phyloP scores from a whole-genome alignment of 2,329 filamentous ascomycete genomes.

The Periconia digitata region DNA sequence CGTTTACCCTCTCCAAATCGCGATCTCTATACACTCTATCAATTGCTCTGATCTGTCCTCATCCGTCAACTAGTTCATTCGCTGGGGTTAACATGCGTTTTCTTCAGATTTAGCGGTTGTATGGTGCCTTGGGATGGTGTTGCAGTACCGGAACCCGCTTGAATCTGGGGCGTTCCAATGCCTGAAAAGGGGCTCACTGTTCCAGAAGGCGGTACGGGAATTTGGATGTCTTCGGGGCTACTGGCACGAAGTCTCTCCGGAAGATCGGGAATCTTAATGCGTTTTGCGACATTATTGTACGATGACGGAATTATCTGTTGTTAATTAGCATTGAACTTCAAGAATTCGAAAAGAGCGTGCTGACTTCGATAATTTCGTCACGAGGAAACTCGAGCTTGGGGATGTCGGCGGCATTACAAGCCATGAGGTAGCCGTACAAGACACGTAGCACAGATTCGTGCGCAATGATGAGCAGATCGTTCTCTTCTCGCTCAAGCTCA shows the following conservation, averaged over 20 bases:
- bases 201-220: conserved; percentile 68
- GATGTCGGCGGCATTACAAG: conserved; percentile 93
- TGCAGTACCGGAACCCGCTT: conserved; percentile 27
- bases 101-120: conserved; percentile 30
- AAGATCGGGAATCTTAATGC: conserved; percentile 78
- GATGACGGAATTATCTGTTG: conserved; percentile 84
- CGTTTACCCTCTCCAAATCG: conserved; percentile 16
- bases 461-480: conserved; percentile 96
- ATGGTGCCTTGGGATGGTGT: conserved; percentile 19
- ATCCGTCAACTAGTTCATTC: conserved; percentile 24
- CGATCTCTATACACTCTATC: conserved; percentile 24
- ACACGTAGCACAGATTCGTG: conserved; percentile 98
- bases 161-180: conserved; percentile 38
- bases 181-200: conserved; percentile 47
- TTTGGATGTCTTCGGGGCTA: conserved; percentile 79
- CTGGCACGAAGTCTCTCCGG: conserved; percentile 69
- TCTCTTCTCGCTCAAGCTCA: conserved; percentile 93
- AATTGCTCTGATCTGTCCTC: conserved; percentile 26
- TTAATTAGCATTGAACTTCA: conserved; percentile 5
- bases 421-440: conserved; percentile 97
- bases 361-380: conserved; percentile 91
- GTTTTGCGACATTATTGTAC: conserved; percentile 93
- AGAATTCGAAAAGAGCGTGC: too few relatives aligned
- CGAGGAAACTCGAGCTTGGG: conserved; percentile 90
- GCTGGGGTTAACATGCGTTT: conserved; percentile 33